A percentile compares a stretch with the other conserved stretches of the same genome.
These are phyloP conservation scores for Saussurea involucrata DNA, from an alignment of 129 eudicot genomes.

Conservation along the genomic window DNA sequence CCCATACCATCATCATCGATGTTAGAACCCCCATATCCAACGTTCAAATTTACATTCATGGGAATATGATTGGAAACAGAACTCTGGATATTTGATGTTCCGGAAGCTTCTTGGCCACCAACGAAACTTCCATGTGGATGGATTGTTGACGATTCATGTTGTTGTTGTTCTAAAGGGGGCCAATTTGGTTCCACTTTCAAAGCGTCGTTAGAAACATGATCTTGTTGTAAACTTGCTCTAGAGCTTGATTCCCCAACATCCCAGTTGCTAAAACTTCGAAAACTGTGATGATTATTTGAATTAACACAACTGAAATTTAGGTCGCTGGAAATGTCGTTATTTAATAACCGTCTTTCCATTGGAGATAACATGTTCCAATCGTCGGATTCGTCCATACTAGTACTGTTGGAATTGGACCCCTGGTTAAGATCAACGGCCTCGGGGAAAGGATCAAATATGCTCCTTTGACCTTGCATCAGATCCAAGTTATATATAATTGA, in stretches of 20 bases:
- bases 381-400: slow-evolving; percentile 45
- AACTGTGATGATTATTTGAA: slow-evolving; percentile 29
- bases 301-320: slow-evolving; percentile 20
- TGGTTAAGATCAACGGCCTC: slow-evolving; percentile 62
- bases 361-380: slow-evolving; percentile 51
- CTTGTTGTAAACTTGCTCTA: slow-evolving; percentile 42
- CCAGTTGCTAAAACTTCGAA: slow-evolving; percentile 47
- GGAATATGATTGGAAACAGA: slow-evolving; percentile 27
- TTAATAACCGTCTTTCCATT: slow-evolving; percentile 53
- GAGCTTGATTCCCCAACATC: slow-evolving; percentile 83
- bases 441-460: slow-evolving; percentile 38
- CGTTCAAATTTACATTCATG: slow-evolving; percentile 29
- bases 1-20: slow-evolving; percentile 22
- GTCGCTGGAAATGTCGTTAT: slow-evolving; percentile 42
- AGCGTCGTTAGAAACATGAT: slow-evolving; percentile 29
- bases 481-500: slow-evolving; percentile 6
- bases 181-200: slow-evolving; percentile 31
- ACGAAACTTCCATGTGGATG: slow-evolving; percentile 21
- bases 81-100: slow-evolving; percentile 22
- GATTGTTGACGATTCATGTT: slow-evolving; percentile 30
- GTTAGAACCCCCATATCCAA: slow-evolving; percentile 30
- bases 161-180: slow-evolving; percentile 35
- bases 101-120: slow-evolving; percentile 21
- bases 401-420: slow-evolving; percentile 43
- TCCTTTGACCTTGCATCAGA: slow-evolving; percentile 52